Evolutionary conservation across 169 alveolate genomes (phyloP), one percentile per base, ranked within the genome.

Genomic region (Cryptosporidium sp.): DNA sequence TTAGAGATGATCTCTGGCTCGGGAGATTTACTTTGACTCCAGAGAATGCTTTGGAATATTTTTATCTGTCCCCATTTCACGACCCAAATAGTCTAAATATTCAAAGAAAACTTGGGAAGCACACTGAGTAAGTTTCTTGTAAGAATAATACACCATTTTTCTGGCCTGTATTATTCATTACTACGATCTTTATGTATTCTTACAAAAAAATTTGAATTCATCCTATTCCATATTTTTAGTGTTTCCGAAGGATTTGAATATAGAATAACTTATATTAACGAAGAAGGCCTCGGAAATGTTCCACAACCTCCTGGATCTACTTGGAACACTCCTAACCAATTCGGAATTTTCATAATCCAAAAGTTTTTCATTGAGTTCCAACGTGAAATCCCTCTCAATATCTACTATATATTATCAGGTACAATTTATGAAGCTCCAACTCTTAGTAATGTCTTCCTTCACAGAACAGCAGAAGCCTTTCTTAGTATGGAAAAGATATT

Each of bases 341-440:
- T 80, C 62, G 89, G 89, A 26, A 80, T 80, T 10, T 80, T 80
- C 44, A 67, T 80, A 9, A 80, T 80, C 16, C 89, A 80, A 51
- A 80, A 80, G 52, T 80, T 80, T 48, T 65, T 62, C 14, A 60
- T 80, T 62, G 80, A 80, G 48, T 65, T 62, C 53, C 89, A 80
- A 39, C 72, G 89, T 44, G 89, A 80, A 42, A 23, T 80, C 16
- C 89, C 89, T 31, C 53, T 80, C 21, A 60, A 80, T n/a, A 31
- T 80, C 61, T 80, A 80, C 70, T 80, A 80, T 45, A 80, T 80
- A 44, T 16, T 80, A 44, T 60, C 89, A 9, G 89, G 89, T 12
- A 80, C 89, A 8, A 80, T 80, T n/a, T 80, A 80, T 4, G 89
- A 80, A 56, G 89, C 89, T 14, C 89, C 89, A 37, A 61, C 80